Evolutionary conservation across 305 asterid genomes (phyloP).

Genomic region (Solanum hybrid): DNA sequence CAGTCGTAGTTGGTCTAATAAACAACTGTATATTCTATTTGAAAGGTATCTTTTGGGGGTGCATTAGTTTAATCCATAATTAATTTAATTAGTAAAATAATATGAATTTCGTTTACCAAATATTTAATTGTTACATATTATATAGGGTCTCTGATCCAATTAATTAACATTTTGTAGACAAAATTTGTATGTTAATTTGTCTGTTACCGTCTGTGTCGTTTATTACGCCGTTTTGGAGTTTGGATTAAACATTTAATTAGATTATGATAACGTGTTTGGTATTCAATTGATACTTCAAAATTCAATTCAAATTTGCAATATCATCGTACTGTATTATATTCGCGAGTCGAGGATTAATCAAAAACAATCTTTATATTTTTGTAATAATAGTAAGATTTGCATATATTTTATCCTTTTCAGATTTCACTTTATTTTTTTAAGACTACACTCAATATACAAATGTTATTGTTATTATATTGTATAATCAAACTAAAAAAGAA

Average conservation of each 20-base stretch:
- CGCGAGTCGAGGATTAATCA: fast-evolving
- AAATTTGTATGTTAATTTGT: neutral
- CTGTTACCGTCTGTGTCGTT: neutral
- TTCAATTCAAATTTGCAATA: neutral
- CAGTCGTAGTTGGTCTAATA: neutral
- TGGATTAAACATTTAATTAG: neutral
- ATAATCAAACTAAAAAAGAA: neutral
- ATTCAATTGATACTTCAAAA: neutral
- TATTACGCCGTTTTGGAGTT: neutral
- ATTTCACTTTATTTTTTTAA: neutral
- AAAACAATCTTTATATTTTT: neutral
- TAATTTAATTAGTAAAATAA: neutral
- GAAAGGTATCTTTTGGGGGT: neutral
- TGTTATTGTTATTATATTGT: neutral
- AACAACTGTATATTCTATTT: neutral
- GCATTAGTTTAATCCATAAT: neutral
- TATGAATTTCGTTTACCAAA: neutral
- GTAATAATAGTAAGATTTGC: neutral
- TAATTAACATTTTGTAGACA: neutral
- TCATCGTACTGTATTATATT: neutral
- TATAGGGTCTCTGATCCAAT: neutral
- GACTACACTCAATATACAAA: neutral
- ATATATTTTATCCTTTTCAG: neutral
- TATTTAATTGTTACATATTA: neutral
- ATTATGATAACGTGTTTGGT: neutral